A percentile compares a stretch with the other conserved stretches of the same genome.
Conservation (phyloP, 2,329 filamentous ascomycete species). For the Pochonia chlamydosporia region DNA sequence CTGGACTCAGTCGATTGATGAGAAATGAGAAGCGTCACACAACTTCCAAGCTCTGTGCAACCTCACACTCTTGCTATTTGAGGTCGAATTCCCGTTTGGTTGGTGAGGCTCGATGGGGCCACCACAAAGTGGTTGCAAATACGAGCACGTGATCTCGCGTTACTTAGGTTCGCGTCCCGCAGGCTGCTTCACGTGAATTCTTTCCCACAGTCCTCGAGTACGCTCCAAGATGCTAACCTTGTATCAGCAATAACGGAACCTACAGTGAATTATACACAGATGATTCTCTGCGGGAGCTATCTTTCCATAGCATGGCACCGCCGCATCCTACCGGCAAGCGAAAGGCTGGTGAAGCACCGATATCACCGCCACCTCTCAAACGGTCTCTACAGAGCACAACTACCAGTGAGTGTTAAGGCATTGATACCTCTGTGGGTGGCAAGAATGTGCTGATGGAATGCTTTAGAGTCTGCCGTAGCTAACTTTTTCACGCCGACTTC, state of each 20-base stretch:
- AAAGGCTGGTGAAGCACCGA: constrained; percentile 31
- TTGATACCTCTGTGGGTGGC: not conserved
- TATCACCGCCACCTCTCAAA: constrained; percentile 50
- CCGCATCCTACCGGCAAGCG: constrained; percentile 23
- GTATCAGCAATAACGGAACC: no score
- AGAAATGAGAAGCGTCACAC: no score
- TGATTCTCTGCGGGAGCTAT: not conserved
- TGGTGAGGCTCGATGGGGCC: no score
- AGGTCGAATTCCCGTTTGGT: no score
- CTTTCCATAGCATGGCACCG: constrained; percentile 17
- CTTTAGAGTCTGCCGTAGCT: constrained; percentile 60
- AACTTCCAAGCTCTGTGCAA: no score
- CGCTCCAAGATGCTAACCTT: no score
- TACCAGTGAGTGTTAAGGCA: constrained; percentile 35
- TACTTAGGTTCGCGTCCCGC: not conserved
- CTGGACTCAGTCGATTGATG: no score
- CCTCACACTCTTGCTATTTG: no score
- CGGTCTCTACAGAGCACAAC: constrained; percentile 46
- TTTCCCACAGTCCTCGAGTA: no score
- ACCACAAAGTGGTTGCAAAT: no score
- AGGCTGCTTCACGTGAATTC: not conserved
- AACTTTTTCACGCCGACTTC: constrained; percentile 86
- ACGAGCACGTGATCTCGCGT: constrained; percentile 6
- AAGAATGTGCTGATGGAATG: constrained; percentile 11
- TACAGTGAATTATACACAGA: not conserved